Base-by-base conservation (phyloP, 352 stramenopile species). In the Pythium angustatum region DNA sequence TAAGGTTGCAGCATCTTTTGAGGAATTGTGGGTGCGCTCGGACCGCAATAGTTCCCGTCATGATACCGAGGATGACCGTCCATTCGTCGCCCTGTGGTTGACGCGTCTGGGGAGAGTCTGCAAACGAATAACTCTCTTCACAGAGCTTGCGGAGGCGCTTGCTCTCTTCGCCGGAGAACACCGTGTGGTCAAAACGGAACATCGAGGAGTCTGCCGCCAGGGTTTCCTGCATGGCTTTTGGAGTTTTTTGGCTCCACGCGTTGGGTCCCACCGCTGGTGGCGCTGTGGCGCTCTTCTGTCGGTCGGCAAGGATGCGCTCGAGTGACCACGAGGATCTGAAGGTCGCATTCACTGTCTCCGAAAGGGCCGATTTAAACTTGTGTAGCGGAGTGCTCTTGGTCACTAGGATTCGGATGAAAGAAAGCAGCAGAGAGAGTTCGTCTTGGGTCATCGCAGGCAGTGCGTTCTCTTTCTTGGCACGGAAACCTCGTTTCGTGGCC, bases 1-100 rank as follows among this genome's bases (percentile, higher is more conserved):
- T 22, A 2, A 69, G 1, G 3, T n/a, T 55, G 24, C 62, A 64
- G 30, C 62, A 69, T 0, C 62, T 19, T 21, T 69, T 69, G 7
- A 69, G 47, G 22, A 69, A 69, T 12, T 64, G 54, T 0, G 62
- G 54, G 5, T 61, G 9, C 1, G 38, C 19, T 1, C 30, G 9
- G 4, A 30, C 21, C 1, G 44, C 10, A 24, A 69, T 69, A 0
- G 54, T 50, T n/a, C 62, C 62, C 3, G 21, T 22, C 41, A 69
- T 43, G 9, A 69, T 47, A 1, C 62, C 62, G 2, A 30, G 1
- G 5, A 69, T 49, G 2, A 69, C 24, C 0, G 28, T 47, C 54
- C 62, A 69, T 41, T 69, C 62, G 30, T 69, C 62, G 0, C 1
- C 17, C 2, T 3, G 36, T 17, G 54, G 54, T 31, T 55, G 3